Base-by-base conservation (phyloP, 1,284 basidiomycete species). In the Irpex sp. region DNA sequence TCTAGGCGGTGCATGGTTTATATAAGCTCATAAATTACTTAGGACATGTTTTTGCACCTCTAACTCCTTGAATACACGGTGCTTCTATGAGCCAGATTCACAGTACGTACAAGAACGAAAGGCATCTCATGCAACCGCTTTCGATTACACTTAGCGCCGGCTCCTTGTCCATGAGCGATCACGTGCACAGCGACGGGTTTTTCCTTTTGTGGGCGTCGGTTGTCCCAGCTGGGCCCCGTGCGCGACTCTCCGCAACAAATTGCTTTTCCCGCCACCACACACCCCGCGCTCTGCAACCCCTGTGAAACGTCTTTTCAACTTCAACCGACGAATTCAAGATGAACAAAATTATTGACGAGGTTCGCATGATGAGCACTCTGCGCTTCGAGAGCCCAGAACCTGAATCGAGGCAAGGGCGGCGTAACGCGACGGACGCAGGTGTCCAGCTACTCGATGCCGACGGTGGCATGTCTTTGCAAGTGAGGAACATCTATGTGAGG, bases 311-410 rank as follows among this genome's bases (percentile, higher is more conserved):
- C 9, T n/a, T n/a, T 51, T 26, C 1, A 51, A 17, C 15, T 26
- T 6, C 49, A 51, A 3, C n/a, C 21, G 21, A 26, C 21, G 21
- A 51, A 54, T 33, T 33, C 55, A 70, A 68, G 61, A 67, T 71
- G 69, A 71, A 70, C 64, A 67, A 67, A 59, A 65, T 68, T 57
- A 58, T 72, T n/a, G 72, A 74, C 33, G 77, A 81, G 60, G 70
- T 71, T 51, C 68, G 71, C 46, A 63, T 79, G 15, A 76, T 78
- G 66, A 83, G 82, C 35, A 80, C 82, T 50, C 31, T 65, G 31
- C 82, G 84, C 58, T 81, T 83, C 58, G 85, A 84, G 60, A 87
- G 84, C 1, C 85, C 86, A 15, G 86, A 87, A 68, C 84, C 84
- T 31, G 82, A 81, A 49, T 83, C 83, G 13, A 76, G 80, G 57